phyloP scores from a whole-genome alignment of 2,329 filamentous ascomycete genomes.

The Sclerotinia borealis region DNA sequence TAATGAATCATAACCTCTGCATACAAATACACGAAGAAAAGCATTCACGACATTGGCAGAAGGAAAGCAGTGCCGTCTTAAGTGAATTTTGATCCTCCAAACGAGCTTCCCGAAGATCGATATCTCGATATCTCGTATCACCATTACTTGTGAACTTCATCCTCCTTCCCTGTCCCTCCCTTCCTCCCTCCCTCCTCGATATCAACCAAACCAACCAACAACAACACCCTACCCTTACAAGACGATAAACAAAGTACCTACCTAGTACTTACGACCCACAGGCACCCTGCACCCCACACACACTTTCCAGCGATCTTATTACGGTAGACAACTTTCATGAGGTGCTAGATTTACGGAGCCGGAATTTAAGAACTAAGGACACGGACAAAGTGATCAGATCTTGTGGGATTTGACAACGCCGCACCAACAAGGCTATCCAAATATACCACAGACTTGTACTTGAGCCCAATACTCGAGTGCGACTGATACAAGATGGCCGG shows the following conservation, averaged over 20 bases:
- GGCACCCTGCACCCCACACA: constrained; percentile 4
- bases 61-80: background rate
- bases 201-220: background rate
- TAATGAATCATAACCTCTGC: background rate
- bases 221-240: background rate
- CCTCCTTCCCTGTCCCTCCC: background rate
- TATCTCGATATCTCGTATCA: background rate
- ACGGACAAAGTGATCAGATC: constrained; percentile 7
- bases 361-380: constrained; percentile 1
- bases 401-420: constrained; percentile 7
- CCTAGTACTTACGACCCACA: background rate
- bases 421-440: constrained; percentile 5
- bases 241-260: background rate
- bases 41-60: background rate
- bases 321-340: constrained; percentile 1
- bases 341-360: background rate
- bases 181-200: background rate
- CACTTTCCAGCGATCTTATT: constrained; percentile 4
- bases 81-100: background rate
- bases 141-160: background rate
- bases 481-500: constrained; percentile 64
- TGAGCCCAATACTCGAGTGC: constrained; percentile 14
- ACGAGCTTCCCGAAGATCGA: background rate
- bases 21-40: background rate
- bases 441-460: constrained; percentile 4